Percentiles rank a stretch among this genome's conserved stretches.
Conservation (phyloP, 805 yeast genomes). For the Saccharomycopsis vini region DNA sequence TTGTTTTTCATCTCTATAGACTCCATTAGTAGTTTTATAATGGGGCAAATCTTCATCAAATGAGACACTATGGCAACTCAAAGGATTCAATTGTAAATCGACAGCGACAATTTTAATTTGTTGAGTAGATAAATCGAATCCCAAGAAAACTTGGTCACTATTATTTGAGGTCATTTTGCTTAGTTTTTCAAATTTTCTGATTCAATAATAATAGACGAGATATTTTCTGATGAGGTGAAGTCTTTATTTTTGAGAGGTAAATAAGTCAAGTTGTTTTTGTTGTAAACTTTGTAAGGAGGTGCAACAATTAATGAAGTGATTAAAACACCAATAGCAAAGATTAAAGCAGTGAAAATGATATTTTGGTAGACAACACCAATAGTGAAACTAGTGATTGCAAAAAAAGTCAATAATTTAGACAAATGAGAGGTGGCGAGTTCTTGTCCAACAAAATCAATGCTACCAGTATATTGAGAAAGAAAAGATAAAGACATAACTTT, state of each 20-base stretch:
- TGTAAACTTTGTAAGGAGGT: constrained; percentile 16
- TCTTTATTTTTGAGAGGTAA: constrained; percentile 1
- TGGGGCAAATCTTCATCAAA: constrained; percentile 57
- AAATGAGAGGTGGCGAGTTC: constrained; percentile 1
- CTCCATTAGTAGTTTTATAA: constrained; percentile 70
- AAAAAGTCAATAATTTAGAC: constrained; percentile 4
- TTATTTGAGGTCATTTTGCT: neutral
- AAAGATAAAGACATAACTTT: no score
- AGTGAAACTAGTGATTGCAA: constrained; percentile 5
- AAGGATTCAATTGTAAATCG: constrained; percentile 41
- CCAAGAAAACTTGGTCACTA: constrained; percentile 37
- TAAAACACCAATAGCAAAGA: constrained; percentile 11
- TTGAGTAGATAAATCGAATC: constrained; percentile 85
- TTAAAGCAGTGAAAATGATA: constrained; percentile 3
- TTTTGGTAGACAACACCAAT: constrained; percentile 16
- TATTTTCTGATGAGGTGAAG: neutral
- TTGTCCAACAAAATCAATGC: constrained; percentile 17
- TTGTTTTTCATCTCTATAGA: constrained; percentile 37
- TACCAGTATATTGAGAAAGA: constrained; percentile 13
- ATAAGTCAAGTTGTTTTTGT: constrained; percentile 13
- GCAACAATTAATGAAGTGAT: constrained; percentile 1
- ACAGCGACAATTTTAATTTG: constrained; percentile 73
- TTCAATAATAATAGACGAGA: constrained; percentile 2
- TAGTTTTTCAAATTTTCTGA: neutral
- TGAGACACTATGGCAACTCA: constrained; percentile 53